phyloP scores from a whole-genome alignment of 2,329 filamentous ascomycete species.

The Remersonia thermophila region DNA sequence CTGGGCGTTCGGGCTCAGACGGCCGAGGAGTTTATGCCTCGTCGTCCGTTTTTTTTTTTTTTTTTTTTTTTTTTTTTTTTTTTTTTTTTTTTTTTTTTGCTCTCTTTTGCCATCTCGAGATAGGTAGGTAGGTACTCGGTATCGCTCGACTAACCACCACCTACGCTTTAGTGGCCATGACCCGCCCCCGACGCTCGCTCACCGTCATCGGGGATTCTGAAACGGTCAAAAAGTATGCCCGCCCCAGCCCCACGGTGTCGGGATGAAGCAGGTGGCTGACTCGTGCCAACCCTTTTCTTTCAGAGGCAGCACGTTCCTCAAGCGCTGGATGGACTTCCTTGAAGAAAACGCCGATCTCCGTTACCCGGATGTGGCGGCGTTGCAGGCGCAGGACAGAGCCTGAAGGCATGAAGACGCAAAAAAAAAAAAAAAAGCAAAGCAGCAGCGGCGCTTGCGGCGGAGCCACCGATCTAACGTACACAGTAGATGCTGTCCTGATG shows the following conservation, averaged over 20 bases:
- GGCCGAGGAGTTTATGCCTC: too few species aligned
- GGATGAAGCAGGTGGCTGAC: slow-evolving; percentile 7
- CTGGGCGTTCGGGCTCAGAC: too few species aligned
- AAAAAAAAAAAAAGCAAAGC: background rate
- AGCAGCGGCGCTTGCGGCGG: too few species aligned
- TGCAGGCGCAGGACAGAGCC: slow-evolving; percentile 19
- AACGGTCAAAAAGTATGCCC: slow-evolving; percentile 65
- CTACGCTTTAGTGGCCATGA: slow-evolving; percentile 81
- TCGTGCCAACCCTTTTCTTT: slow-evolving; percentile 14
- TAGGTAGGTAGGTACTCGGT: too few species aligned
- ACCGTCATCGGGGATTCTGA: slow-evolving; percentile 90
- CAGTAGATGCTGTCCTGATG: too few species aligned
- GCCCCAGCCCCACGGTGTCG: background rate
- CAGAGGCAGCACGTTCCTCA: slow-evolving; percentile 76
- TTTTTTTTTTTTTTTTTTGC: too few species aligned
- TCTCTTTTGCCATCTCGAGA: too few species aligned
- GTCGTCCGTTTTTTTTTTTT: too few species aligned
- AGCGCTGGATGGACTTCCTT: slow-evolving; percentile 80
- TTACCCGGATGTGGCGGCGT: slow-evolving; percentile 57
- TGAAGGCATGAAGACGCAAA: background rate
- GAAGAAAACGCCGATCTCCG: slow-evolving; percentile 83
- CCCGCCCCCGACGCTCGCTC: slow-evolving; percentile 77
- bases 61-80: too few species aligned
- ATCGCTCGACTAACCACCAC: too few species aligned
- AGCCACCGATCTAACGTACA: too few species aligned